Percentiles rank a stretch among this genome's conserved stretches.
These are phyloP conservation scores for Tephrocybe rancida DNA, from an alignment of 768 basidiomycete species.

Conservation along the genomic window DNA sequence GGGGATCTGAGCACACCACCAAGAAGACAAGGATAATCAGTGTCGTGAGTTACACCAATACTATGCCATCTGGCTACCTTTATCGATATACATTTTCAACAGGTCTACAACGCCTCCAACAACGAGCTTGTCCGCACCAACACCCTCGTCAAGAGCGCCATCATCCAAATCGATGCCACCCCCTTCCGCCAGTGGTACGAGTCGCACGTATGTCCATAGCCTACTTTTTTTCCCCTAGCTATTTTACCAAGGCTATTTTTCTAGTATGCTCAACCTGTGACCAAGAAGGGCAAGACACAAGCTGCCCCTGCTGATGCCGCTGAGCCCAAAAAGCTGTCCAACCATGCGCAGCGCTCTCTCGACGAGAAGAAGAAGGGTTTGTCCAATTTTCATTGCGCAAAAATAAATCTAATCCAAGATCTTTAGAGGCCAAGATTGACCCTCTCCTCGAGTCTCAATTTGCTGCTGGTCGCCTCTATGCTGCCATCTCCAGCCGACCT, in stretches of 20 bases:
- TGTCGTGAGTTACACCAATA: conserved; percentile 66
- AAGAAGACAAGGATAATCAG: conserved; percentile 95
- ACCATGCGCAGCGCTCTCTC: conserved; percentile 85
- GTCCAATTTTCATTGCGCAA: conserved; percentile 11
- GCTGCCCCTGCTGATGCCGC: conserved; percentile 47
- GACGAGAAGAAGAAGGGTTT: conserved; percentile 91
- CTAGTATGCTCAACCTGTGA: conserved; percentile 94
- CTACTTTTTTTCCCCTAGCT: not conserved
- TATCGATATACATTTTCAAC: not conserved
- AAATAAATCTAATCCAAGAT: not conserved
- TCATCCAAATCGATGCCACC: conserved; percentile 97
- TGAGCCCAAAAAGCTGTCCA: conserved; percentile 80
- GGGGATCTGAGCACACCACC: conserved; percentile 94
- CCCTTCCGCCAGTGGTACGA: conserved; percentile 99
- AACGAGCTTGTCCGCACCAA: conserved; percentile 99
- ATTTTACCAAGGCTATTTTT: not conserved
- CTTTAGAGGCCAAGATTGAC: conserved; percentile 87
- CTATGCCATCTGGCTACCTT: not conserved
- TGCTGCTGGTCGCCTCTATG: conserved; percentile 93
- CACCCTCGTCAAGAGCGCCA: conserved; percentile 95
- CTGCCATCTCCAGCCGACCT: conserved; percentile 90
- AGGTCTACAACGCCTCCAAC: conserved; percentile 99
- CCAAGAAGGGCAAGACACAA: conserved; percentile 81
- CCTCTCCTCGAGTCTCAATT: conserved; percentile 88
- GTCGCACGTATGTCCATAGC: conserved; percentile 73